Base-by-base conservation (phyloP, 345 rosid genomes). In the Gossypium rotundifolium region DNA sequence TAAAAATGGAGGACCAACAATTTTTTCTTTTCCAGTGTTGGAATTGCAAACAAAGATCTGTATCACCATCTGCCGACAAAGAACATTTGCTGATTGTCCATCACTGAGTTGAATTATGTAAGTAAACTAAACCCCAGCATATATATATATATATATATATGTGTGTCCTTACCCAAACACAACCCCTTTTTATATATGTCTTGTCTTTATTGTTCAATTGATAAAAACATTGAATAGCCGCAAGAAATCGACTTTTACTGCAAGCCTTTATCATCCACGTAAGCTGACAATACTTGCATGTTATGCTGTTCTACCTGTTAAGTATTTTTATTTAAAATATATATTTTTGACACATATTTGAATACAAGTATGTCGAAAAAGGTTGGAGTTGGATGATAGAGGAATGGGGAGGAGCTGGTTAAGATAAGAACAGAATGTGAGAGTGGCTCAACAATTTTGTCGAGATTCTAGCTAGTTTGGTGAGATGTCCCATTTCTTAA, bases 361-460 rank as follows among this genome's bases (percentile, higher is more conserved):
- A 33, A 33, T 33, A 33, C 38, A 0, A 4, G 40, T 33, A 33
- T 40, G 10, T 16, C 2, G 18, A 40, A 49, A 49, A 76, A 65
- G 44, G 61, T 27, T 33, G 18, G 33, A 33, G 45, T 22, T 48
- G 66, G 52, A 12, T 20, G 64, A 62, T 63, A 49, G 18, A 76
- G 62, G 63, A 53, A 69, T 53, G 65, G 61, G 64, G 42, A 75
- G 44, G 54, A 75, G 46, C 45, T 60, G 58, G 42, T 59, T 22
- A 71, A 14, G 73, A 76, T 45, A 68, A 79, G 66, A 54, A 74
- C 75, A 57, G 18, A 79, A 84, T 74, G 83, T 69, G 79, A 44
- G 57, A 25, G 33, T 65, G 80, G 72, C 81, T 45, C 14, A 25
- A 48, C 46, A 22, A 9, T 29, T 76, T 73, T 62, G 68, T 66